Percentiles rank a stretch among this genome's conserved stretches.
phyloP scores from a whole-genome alignment of 805 yeast genomes.

The Metschnikowia shivogae region DNA sequence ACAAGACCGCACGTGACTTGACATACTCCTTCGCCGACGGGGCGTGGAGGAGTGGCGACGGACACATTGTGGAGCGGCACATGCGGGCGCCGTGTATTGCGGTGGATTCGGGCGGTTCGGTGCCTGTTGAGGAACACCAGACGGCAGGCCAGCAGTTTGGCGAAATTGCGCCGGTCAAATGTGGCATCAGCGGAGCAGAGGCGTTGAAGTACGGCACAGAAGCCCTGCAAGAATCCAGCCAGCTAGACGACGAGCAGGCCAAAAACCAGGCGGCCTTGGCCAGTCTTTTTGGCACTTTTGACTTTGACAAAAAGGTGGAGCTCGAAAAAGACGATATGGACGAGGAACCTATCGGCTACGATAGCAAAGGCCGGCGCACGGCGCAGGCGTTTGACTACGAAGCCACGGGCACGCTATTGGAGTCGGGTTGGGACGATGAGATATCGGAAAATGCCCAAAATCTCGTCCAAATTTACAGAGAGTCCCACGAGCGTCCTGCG shows the following conservation, averaged over 20 bases:
- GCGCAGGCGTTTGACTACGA: constrained; percentile 34
- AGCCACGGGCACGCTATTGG: constrained; percentile 23
- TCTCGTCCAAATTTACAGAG: constrained; percentile 17
- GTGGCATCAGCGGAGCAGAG: constrained; percentile 11
- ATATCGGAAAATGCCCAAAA: constrained; percentile 8
- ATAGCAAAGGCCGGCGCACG: constrained; percentile 39
- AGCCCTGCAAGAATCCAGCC: background rate
- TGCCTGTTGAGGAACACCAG: constrained; percentile 25
- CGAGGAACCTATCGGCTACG: constrained; percentile 39
- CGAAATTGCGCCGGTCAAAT: background rate
- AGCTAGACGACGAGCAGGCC: constrained; percentile 17
- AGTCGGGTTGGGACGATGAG: constrained; percentile 18
- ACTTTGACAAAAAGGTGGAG: constrained; percentile 50
- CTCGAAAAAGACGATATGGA: constrained; percentile 30
- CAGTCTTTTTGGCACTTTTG: constrained; percentile 42
- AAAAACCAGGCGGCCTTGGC: constrained; percentile 46
- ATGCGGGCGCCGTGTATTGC: background rate
- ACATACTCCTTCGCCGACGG: constrained; percentile 60
- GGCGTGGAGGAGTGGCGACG: constrained; percentile 76
- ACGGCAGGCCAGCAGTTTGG: constrained; percentile 27
- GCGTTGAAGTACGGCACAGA: background rate
- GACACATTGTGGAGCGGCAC: constrained; percentile 68
- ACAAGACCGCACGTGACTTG: constrained; percentile 56
- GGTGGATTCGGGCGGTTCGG: background rate
- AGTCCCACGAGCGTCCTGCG: constrained; percentile 20